A percentile compares a stretch with the other conserved stretches of the same genome.
phyloP scores from a whole-genome alignment of 2,329 filamentous ascomycete species.

The Sporothrix pseudoabietina region DNA sequence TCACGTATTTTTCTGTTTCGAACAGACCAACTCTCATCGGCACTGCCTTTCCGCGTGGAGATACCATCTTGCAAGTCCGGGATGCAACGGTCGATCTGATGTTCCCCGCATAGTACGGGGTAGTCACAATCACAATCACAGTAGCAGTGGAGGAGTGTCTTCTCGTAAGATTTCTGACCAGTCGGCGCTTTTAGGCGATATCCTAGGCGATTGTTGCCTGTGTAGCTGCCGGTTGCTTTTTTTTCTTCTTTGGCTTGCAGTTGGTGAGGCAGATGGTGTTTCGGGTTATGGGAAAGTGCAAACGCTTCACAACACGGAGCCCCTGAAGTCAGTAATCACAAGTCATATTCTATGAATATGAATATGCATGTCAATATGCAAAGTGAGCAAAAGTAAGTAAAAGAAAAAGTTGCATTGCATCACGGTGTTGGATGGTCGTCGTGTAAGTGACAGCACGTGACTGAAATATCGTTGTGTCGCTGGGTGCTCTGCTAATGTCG shows the following conservation, averaged over 20 bases:
- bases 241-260: not conserved
- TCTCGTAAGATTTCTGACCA: not conserved
- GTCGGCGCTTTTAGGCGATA: not conserved
- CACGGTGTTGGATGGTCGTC: not conserved
- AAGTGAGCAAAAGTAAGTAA: not conserved
- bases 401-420: not conserved
- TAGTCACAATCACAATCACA: not conserved
- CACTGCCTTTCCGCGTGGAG: not conserved
- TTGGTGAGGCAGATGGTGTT: constrained; percentile 7
- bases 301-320: not conserved
- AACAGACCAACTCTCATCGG: not conserved
- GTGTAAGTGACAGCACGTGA: not conserved
- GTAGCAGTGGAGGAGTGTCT: not conserved
- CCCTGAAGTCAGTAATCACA: not conserved
- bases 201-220: not conserved
- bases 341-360: not conserved
- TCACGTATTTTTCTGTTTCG: not conserved
- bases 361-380: not conserved
- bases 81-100: not conserved
- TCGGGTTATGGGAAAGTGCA: not conserved
- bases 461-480: not conserved
- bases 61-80: not conserved
- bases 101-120: not conserved
- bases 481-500: not conserved
- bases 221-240: not conserved